Evolutionary conservation across 208 protist species (phyloP).

Genomic region (Phytomonas sp.): DNA sequence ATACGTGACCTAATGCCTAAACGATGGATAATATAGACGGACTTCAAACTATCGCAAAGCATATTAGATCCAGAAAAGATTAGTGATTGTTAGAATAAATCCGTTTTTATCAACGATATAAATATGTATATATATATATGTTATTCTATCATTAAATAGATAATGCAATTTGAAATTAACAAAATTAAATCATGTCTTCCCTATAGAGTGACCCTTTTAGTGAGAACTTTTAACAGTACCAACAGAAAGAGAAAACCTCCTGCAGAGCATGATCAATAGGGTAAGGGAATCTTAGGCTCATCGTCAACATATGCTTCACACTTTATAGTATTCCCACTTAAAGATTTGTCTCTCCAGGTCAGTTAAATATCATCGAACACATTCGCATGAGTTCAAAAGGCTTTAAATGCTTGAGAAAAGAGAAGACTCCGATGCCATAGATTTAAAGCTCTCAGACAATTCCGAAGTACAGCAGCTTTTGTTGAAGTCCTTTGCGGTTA

Average conservation of each 20-base stretch:
- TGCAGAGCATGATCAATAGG: not conserved
- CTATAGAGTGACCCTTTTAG: not conserved
- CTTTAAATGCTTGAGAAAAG: not conserved
- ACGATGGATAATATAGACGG: not conserved
- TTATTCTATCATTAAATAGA: slow-evolving; percentile 1
- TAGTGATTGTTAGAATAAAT: not conserved
- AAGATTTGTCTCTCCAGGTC: not conserved
- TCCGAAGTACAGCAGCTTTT: not conserved
- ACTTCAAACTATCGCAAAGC: not conserved
- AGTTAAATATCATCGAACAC: not conserved
- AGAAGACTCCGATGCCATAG: not conserved
- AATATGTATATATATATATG: slow-evolving; percentile 2
- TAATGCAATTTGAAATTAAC: not conserved
- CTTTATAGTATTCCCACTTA: not conserved
- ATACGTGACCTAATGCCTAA: slow-evolving; percentile 1
- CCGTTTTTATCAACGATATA: not conserved
- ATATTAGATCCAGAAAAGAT: not conserved
- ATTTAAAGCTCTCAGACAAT: not conserved
- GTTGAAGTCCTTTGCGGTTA: not conserved
- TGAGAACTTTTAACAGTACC: not conserved
- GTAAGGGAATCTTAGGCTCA: not conserved
- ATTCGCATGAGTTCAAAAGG: not conserved
- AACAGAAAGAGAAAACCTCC: not conserved
- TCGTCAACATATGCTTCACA: not conserved
- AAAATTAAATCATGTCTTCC: slow-evolving; percentile 2